Evolutionary conservation across 1,284 basidiomycete species (phyloP), one percentile per base, ranked within the genome.

Genomic region (Trichosporon coremiiforme): DNA sequence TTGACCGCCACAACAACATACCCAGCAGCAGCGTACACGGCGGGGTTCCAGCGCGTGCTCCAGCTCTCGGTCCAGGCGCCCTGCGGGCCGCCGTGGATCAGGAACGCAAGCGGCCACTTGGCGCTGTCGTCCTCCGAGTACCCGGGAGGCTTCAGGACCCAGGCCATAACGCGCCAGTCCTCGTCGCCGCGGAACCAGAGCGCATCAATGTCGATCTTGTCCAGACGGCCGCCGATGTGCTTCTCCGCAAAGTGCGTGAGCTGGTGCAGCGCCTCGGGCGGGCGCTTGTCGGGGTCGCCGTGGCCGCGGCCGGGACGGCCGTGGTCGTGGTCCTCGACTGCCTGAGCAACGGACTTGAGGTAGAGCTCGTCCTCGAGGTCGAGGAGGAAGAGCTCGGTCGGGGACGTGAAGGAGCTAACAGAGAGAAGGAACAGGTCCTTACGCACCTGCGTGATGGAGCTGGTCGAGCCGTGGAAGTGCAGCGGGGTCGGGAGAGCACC

Each of bases 11-110:
- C 86, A 15, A 89, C 88, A 75, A 95, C 89, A 81, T 95, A 96
- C 0, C 94, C 86, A 64, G 78, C 74, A 1, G 77, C 72, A 1
- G 84, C 84, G 66, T 78, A 85, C 2, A 84, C 66, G 75, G 93
- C 91, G 0, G 89, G 90, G 82, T 96, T 96, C 93, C 94, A 97
- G 64, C 93, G 85, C 38, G 89, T 92, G 1, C 89, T 90, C 92
- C 93, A 94, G 71, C 87, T 85, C 77, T 94, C 92, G 74, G 89
- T 87, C 92, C 92, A 94, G 70, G 89, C 91, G 50, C 89, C 85
- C 83, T 93, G 73, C 17, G 77, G 76, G 2, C 73, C 72, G 41
- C 71, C 70, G 66, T 83, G 83, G 36, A 84, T 83, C 57, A 83
- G 73, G 76, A 83, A 82, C 0, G 80, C 81, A 55, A 79, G 86